These are phyloP conservation scores for Luffa acutangula DNA, from an alignment of 306 rosid genomes.

Conservation along the genomic window DNA sequence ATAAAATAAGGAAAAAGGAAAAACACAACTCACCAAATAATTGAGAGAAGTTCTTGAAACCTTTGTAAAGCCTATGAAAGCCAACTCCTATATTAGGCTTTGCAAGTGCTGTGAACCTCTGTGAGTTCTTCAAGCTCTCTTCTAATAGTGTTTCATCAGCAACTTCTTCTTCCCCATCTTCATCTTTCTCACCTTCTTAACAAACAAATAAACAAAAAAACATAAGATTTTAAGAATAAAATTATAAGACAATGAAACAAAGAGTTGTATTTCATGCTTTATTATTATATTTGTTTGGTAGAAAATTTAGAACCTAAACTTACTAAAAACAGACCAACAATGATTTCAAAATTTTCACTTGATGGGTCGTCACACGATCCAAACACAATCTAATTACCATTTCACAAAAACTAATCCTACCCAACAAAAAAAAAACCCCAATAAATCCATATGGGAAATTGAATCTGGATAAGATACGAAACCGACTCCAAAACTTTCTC, in stretches of 20 bases:
- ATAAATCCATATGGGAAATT: not conserved
- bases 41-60: conserved; percentile 81
- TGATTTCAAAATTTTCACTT: no score
- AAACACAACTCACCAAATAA: conserved; percentile 49
- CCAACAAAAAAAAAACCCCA: no score
- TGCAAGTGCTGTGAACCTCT: conserved; percentile 32
- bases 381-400: not conserved
- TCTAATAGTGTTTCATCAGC: conserved; percentile 23
- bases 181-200: conserved; percentile 31
- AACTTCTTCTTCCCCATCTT: conserved; percentile 20
- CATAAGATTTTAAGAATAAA: not conserved
- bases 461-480: not conserved
- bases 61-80: conserved; percentile 58
- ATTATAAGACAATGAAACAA: no score
- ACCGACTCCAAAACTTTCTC: no score
- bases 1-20: not conserved
- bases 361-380: no score
- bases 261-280: no score
- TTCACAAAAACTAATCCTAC: no score
- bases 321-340: no score
- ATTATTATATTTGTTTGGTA: no score
- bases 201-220: not conserved
- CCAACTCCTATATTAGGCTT: conserved; percentile 58
- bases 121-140: conserved; percentile 51
- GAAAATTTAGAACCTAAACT: no score